phyloP scores from a whole-genome alignment of 2,329 filamentous ascomycete species.

The Epichloe gansuensis region DNA sequence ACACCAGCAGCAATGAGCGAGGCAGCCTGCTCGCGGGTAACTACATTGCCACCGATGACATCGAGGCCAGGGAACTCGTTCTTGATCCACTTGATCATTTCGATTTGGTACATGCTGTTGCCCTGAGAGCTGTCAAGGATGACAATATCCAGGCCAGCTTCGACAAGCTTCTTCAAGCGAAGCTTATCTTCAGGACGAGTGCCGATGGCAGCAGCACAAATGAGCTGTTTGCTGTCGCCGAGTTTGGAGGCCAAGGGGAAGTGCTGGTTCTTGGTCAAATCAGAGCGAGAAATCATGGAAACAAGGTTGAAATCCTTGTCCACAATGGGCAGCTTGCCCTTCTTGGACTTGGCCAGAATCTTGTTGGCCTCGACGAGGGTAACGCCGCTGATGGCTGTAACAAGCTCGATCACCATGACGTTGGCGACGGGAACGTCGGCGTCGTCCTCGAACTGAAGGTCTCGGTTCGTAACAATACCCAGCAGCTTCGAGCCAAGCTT shows the following conservation, averaged over 20 bases:
- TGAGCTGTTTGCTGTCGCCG: conserved; percentile 91
- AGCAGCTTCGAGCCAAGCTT: conserved; percentile 90
- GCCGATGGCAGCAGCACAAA: conserved; percentile 89
- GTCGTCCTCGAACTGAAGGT: conserved; percentile 90
- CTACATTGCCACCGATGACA: conserved; percentile 96
- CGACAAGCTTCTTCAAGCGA: conserved; percentile 75
- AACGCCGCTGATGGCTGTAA: conserved; percentile 75
- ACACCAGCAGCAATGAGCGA: conserved; percentile 83
- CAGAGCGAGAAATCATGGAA: conserved; percentile 85
- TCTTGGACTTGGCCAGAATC: conserved; percentile 90
- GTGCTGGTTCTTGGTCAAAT: conserved; percentile 97
- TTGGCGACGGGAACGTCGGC: conserved; percentile 59
- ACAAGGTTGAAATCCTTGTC: conserved; percentile 74
- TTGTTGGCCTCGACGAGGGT: conserved; percentile 80
- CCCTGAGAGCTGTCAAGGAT: conserved; percentile 94
- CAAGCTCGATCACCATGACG: conserved; percentile 91
- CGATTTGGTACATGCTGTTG: conserved; percentile 96
- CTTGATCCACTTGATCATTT: conserved; percentile 97
- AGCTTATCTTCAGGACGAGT: conserved; percentile 87
- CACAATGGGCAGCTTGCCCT: conserved; percentile 92
- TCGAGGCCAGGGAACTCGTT: conserved; percentile 71
- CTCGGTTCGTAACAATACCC: conserved; percentile 94
- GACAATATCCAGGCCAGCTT: conserved; percentile 90
- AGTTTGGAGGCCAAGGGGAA: conserved; percentile 95
- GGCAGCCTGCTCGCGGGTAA: conserved; percentile 93